phyloP scores from a whole-genome alignment of 2,329 filamentous ascomycete species.

The Thelonectria blattea region DNA sequence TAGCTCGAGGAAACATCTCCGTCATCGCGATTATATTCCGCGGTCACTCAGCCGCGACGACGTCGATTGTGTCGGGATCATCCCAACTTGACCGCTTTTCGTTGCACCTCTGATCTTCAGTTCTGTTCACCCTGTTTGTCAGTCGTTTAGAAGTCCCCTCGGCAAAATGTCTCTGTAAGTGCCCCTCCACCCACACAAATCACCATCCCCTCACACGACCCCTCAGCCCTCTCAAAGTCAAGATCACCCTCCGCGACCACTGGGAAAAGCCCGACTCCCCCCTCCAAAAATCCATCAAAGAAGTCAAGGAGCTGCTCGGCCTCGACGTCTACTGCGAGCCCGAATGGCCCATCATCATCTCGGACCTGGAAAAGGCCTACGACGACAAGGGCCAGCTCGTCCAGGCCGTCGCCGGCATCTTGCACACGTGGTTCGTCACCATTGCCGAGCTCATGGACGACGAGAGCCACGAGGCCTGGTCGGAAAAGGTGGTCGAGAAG shows the following conservation, averaged over 20 bases:
- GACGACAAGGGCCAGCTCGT: constrained; percentile 50
- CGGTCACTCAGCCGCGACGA: neutral
- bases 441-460: constrained; percentile 51
- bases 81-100: neutral
- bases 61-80: neutral
- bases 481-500: constrained; percentile 49
- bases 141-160: neutral
- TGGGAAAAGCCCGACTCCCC: constrained; percentile 47
- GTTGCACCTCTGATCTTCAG: neutral
- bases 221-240: constrained; percentile 50
- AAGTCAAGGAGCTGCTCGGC: constrained; percentile 46
- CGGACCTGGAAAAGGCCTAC: constrained; percentile 46
- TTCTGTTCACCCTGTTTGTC: neutral
- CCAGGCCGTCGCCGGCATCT: constrained; percentile 42
- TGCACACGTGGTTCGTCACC: constrained; percentile 49
- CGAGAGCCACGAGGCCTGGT: constrained; percentile 48
- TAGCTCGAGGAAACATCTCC: neutral
- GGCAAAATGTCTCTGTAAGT: constrained; percentile 27
- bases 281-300: constrained; percentile 42
- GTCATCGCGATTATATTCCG: neutral
- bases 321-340: constrained; percentile 47
- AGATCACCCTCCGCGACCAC: constrained; percentile 50
- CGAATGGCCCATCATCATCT: constrained; percentile 51
- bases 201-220: neutral
- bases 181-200: neutral